A percentile compares a stretch with the other conserved stretches of the same genome.
Conservation (phyloP, 495 filamentous ascomycete species). For the Podospora bellae-mahoneyi region DNA sequence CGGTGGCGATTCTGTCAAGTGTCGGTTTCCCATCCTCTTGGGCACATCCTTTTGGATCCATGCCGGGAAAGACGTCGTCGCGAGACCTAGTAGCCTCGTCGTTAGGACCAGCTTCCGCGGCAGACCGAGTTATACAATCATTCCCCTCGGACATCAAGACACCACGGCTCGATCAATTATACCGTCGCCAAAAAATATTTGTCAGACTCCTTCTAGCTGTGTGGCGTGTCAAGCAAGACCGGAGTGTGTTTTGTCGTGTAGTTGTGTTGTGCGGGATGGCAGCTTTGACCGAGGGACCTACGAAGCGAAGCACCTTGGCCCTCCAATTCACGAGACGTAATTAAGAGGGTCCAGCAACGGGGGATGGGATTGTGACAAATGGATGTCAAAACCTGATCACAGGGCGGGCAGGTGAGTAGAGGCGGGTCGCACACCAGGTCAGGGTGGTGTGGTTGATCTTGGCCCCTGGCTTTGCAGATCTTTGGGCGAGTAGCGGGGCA, state of each 20-base stretch:
- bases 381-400: neutral
- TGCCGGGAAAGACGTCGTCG: slow-evolving; percentile 1
- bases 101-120: neutral
- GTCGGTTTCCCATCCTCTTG: neutral
- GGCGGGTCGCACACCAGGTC: neutral
- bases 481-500: neutral
- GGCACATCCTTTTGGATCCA: slow-evolving; percentile 1
- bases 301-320: too few species aligned
- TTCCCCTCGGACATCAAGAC: neutral
- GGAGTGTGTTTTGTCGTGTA: neutral
- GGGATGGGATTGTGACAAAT: neutral
- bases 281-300: neutral
- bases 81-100: slow-evolving; percentile 11
- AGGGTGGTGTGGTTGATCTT: neutral
- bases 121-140: neutral
- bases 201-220: neutral
- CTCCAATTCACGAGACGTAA: neutral
- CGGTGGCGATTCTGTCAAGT: slow-evolving; percentile 2
- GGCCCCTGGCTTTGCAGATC: neutral
- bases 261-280: too few species aligned
- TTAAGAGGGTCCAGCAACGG: neutral
- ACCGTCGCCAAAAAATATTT: neutral
- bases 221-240: neutral
- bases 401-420: neutral
- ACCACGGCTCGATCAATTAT: neutral